Percentiles rank a stretch among this genome's conserved stretches.
Conservation (phyloP, 495 filamentous ascomycete genomes). For the Podospora bellae-mahoneyi region DNA sequence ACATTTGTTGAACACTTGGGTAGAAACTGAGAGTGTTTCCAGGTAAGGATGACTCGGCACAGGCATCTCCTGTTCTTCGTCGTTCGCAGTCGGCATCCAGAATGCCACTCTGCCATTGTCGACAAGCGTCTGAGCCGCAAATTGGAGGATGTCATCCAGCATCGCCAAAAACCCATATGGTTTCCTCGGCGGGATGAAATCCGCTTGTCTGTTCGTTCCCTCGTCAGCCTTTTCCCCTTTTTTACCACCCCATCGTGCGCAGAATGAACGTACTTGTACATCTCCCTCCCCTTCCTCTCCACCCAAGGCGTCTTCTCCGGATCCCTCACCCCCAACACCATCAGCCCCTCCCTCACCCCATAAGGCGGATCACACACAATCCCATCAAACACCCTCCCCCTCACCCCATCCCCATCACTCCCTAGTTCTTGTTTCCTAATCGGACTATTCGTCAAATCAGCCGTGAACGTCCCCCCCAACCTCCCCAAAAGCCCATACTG, state of each 20-base stretch:
- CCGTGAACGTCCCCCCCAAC: constrained; percentile 73
- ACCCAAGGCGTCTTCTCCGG: constrained; percentile 57
- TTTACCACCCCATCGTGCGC: not conserved
- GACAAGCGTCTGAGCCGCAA: constrained; percentile 75
- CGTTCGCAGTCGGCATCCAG: constrained; percentile 96
- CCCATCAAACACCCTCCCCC: constrained; percentile 67
- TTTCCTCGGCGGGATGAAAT: constrained; percentile 84
- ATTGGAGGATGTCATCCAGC: constrained; percentile 83
- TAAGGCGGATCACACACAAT: constrained; percentile 98
- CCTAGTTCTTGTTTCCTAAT: constrained; percentile 45
- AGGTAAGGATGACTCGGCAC: constrained; percentile 76
- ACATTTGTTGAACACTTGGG: constrained; percentile 89
- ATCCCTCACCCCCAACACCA: constrained; percentile 76
- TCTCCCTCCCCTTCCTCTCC: constrained; percentile 64
- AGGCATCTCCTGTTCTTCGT: constrained; percentile 64
- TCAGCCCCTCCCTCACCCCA: constrained; percentile 89
- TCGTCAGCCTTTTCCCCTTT: not conserved
- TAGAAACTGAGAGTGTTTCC: constrained; percentile 71
- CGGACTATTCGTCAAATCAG: constrained; percentile 87
- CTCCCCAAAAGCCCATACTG: constrained; percentile 69
- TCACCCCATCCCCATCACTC: constrained; percentile 22
- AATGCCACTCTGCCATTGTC: constrained; percentile 77
- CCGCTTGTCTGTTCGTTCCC: constrained; percentile 52
- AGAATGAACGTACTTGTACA: constrained; percentile 57
- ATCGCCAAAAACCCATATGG: constrained; percentile 89